phyloP scores from a whole-genome alignment of 768 basidiomycete species.

The Trametes villosa region DNA sequence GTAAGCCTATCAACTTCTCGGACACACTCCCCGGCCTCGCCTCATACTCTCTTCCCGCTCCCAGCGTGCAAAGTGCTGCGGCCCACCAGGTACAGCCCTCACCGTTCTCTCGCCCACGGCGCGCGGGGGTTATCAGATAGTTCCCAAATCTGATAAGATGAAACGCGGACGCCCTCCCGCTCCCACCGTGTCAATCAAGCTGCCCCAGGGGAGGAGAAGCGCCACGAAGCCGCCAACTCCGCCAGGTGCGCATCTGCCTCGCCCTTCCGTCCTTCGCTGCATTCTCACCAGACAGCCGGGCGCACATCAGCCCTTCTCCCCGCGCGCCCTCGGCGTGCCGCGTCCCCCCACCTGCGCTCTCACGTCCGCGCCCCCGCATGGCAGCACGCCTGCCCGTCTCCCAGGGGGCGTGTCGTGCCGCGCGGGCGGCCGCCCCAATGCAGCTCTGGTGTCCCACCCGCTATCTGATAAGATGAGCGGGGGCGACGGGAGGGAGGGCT shows the following conservation, averaged over 20 bases:
- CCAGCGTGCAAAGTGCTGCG: too few relatives aligned
- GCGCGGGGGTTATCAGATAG: too few relatives aligned
- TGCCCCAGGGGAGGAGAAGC: constrained; percentile 4
- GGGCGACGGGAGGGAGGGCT: background rate
- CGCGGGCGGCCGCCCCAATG: background rate
- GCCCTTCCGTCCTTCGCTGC: background rate
- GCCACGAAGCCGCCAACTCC: background rate
- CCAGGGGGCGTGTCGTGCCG: constrained; percentile 4
- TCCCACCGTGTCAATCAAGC: background rate
- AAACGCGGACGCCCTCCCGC: background rate
- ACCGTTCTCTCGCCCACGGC: too few relatives aligned
- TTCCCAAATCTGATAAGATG: constrained; percentile 26
- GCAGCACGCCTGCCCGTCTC: constrained; percentile 2
- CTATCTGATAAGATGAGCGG: constrained; percentile 34
- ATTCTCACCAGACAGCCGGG: background rate
- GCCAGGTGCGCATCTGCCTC: background rate
- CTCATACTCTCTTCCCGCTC: too few relatives aligned
- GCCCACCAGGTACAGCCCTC: too few relatives aligned
- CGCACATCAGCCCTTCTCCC: background rate
- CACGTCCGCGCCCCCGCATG: constrained; percentile 11
- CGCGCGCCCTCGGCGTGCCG: constrained; percentile 10
- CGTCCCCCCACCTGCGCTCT: background rate
- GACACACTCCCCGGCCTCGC: too few relatives aligned
- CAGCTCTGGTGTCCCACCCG: constrained; percentile 1
- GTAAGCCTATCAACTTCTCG: too few relatives aligned